These are phyloP conservation scores for Oryza glumipatula DNA, from an alignment of 176 grass and related monocot species.

Conservation along the genomic window DNA sequence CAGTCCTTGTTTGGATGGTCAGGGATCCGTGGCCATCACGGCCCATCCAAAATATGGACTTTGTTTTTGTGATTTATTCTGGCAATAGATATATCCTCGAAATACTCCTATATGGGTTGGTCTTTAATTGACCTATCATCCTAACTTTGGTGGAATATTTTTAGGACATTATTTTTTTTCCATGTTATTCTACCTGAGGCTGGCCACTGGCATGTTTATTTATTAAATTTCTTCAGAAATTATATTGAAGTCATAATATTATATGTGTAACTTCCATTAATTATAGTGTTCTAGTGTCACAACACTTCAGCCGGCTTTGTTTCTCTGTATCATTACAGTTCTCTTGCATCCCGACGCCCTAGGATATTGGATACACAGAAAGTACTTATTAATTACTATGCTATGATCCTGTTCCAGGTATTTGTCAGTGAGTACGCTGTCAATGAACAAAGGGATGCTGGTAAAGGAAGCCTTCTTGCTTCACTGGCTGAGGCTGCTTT, in stretches of 20 bases:
- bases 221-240: too few species aligned
- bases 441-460: constrained; percentile 49
- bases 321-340: neutral
- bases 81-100: too few species aligned
- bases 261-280: too few species aligned
- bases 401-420: neutral
- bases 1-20: neutral
- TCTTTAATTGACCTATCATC: too few species aligned
- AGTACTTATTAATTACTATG: too few species aligned
- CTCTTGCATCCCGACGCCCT: neutral
- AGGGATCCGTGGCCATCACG: neutral
- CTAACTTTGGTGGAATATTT: neutral
- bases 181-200: neutral
- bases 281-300: too few species aligned
- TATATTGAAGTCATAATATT: too few species aligned
- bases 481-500: constrained; percentile 64
- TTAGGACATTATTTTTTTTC: neutral
- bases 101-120: too few species aligned
- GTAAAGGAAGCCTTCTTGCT: constrained; percentile 62
- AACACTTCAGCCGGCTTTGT: too few species aligned
- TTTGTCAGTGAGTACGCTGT: constrained; percentile 77
- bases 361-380: neutral
- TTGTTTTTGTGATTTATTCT: too few species aligned
- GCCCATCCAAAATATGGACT: too few species aligned
- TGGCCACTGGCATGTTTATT: neutral